Evolutionary conservation across 176 grass and related monocot species (phyloP).

Genomic region (Carex kokanica): DNA sequence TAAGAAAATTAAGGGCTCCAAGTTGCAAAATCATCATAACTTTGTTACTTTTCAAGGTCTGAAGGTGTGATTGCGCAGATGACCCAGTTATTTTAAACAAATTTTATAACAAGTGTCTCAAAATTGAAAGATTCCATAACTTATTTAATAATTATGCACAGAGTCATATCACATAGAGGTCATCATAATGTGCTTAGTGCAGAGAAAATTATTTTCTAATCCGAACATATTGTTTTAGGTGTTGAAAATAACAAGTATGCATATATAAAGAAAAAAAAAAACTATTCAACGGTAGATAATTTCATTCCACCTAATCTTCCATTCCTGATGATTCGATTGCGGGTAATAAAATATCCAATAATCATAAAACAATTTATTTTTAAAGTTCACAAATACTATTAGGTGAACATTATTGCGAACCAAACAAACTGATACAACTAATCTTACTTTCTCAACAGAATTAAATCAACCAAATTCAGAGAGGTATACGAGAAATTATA

Average conservation of each 20-base stretch:
- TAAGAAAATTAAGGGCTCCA: not conserved
- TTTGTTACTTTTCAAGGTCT: not conserved
- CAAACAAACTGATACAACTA: not conserved
- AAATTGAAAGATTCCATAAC: not conserved
- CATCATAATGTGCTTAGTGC: not conserved
- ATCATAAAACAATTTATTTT: not conserved
- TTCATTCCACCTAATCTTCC: not conserved
- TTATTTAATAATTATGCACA: not conserved
- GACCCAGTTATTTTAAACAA: not conserved
- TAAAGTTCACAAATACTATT: not conserved
- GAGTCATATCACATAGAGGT: not conserved
- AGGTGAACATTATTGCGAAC: not conserved
- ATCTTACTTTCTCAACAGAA: not conserved
- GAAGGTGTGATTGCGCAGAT: not conserved
- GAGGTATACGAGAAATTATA: conserved; percentile 6
- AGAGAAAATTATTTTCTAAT: not conserved
- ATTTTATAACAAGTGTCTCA: not conserved
- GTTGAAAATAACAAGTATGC: not conserved
- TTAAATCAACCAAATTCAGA: not conserved
- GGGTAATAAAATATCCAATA: not conserved
- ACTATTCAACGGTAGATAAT: not conserved
- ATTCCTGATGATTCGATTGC: not conserved
- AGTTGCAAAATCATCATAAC: conserved; percentile 3
- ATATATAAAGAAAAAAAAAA: not conserved
- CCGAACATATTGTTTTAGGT: not conserved